Evolutionary conservation across 1,139 yeast genomes (phyloP), one percentile per base, ranked within the genome.

Genomic region (Arxiozyma heterogenica): DNA sequence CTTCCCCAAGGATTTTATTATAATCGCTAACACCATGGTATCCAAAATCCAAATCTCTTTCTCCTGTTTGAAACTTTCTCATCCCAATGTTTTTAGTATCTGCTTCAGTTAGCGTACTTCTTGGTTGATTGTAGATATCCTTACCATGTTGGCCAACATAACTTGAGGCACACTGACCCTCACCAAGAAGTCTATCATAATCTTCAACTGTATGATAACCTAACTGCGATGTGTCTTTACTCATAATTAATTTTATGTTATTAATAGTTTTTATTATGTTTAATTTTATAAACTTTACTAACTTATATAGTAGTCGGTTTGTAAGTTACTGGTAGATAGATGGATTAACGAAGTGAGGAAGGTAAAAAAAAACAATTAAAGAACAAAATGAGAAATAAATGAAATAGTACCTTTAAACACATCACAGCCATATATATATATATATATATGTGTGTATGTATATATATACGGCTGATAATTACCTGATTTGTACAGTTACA

Each of bases 171-270:
- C 47, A 23, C 41, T 43, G 53, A 4, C 51, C 51, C 27, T 50
- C 44, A 11, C 58, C 59, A 38, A 57, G 42, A 18, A 54, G 48
- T 17, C 45, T 49, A 22, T 53, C 54, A 49, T 58, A 57, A 22
- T 57, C 57, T 21, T 47, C 51, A 7, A 50, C 49, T 8, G 42
- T 49, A 44, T 54, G 58, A 27, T 53, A 25, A 3, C 54, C 18
- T 23, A 23, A n/a, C 25, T 21, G 11, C 11, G 18, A 15, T 3
- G 20, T n/a, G n/a, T 46, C n/a, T 27, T 46, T 11, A 46, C 49
- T 46, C 49, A 34, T 46, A 11, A 4, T 34, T 46, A 41, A 21
- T 38, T 45, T 9, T 45, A 25, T 23, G 5, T 25, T 21, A 21
- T 18, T 42, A 7, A 27, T 27, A 27, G 2, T 27, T 27, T 11